A percentile compares a stretch with the other conserved stretches of the same genome.
phyloP scores from a whole-genome alignment of 768 basidiomycete genomes.

The Macrocybe gigantea region DNA sequence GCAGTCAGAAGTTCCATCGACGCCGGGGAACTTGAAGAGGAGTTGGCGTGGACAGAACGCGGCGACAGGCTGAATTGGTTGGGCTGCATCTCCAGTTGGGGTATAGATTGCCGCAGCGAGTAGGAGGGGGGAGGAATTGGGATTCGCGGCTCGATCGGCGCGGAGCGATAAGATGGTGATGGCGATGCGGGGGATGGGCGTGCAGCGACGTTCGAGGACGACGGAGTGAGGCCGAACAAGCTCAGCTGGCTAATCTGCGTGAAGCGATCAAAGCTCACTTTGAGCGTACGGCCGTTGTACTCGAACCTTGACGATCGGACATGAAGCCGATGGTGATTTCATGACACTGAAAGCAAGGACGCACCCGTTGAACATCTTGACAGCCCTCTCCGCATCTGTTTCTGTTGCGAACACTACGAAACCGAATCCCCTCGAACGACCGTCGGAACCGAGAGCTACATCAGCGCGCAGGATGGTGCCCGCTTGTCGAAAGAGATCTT shows the following conservation, averaged over 20 bases:
- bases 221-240: neutral
- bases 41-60: slow-evolving; percentile 1
- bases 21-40: too few relatives aligned
- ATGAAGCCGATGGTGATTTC: slow-evolving; percentile 1
- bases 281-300: slow-evolving; percentile 79
- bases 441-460: slow-evolving; percentile 82
- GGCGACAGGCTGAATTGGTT: neutral
- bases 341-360: slow-evolving; percentile 18
- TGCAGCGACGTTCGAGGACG: slow-evolving; percentile 2
- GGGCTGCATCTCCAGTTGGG: too few relatives aligned
- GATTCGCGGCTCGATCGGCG: slow-evolving; percentile 4
- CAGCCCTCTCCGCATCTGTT: slow-evolving; percentile 77
- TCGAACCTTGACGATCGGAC: slow-evolving; percentile 55
- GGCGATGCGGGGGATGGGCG: slow-evolving; percentile 17
- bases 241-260: slow-evolving; percentile 24
- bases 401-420: slow-evolving; percentile 85
- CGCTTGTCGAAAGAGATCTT: slow-evolving; percentile 90
- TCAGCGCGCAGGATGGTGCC: slow-evolving; percentile 90
- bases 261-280: slow-evolving; percentile 91
- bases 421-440: slow-evolving; percentile 88
- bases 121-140: neutral
- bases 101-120: slow-evolving; percentile 1
- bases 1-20: too few relatives aligned
- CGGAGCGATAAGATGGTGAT: slow-evolving; percentile 7
- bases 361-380: slow-evolving; percentile 88